Base-by-base conservation (phyloP, 805 yeast genomes). In the Candida nemodendra region DNA sequence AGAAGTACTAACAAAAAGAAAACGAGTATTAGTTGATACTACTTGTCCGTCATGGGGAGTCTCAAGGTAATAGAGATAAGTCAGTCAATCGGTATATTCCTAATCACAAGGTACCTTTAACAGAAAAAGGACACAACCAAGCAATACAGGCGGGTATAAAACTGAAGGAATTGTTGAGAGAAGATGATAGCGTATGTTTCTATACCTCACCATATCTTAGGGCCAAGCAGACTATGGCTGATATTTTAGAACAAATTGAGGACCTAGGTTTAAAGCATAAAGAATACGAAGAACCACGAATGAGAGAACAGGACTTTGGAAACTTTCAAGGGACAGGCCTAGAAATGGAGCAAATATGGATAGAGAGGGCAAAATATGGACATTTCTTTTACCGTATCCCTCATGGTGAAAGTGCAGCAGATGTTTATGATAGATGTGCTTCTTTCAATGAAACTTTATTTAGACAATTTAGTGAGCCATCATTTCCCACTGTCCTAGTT, bases 291-390 rank as follows among this genome's bases (percentile, higher is more conserved):
- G 97, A 90, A 56, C 95, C 96, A 9, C 66, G 96, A 38, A 78
- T 90, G 76, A 71, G 97, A 45, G 97, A 90, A 57, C 97, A 90
- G 61, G 97, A 90, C 60, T 90, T 90, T 56, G 97, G 97, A 15
- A 89, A 89, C 57, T 89, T 88, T 61, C 97, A 89, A 64, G 78
- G 84, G 38, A 74, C 81, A 0, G 73, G 78, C 1, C 79, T 77
- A 38, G 84, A 78, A 47, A 89, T 89, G 95, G 82, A 81, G 48
- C 68, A 71, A 48, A 82, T 88, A 23, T 83, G 95, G 88, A 72
- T 74, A 38, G 95, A 86, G 51, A 65, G 97, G 32, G 90, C 95
- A 0, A 77, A 79, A 44, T 90, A 90, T 62, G 97, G 97, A 0
- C 86, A 81, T 59, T 83, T 83, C 54, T 90, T 90, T 61, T 90